Conservation (phyloP, 805 yeast genomes). For the Pichia deserticola region DNA sequence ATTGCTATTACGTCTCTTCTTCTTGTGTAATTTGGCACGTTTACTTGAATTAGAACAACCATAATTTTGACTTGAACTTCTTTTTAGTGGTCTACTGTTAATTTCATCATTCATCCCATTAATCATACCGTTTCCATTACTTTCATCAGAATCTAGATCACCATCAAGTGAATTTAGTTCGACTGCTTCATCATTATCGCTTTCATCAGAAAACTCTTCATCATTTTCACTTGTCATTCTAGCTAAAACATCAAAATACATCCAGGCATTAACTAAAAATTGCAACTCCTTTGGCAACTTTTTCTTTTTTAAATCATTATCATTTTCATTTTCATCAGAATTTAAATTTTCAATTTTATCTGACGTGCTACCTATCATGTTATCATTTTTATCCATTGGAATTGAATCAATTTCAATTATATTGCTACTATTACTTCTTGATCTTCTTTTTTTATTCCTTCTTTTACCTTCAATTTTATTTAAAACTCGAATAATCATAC, state of each 20-base stretch:
- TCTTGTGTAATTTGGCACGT: not conserved
- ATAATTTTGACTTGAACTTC: not conserved
- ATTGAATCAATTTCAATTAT: not conserved
- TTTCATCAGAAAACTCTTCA: slow-evolving; percentile 30
- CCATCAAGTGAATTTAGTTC: not conserved
- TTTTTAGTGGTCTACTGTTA: not conserved
- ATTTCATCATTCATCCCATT: not conserved
- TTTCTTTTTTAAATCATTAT: slow-evolving; percentile 3
- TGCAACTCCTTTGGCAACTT: slow-evolving; percentile 38
- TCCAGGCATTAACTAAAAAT: slow-evolving; percentile 56
- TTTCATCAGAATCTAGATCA: not conserved
- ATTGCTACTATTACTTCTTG: not conserved
- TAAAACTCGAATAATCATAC: slow-evolving; percentile 46
- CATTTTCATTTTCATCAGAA: slow-evolving; percentile 5
- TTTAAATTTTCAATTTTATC: not conserved
- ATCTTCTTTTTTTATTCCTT: slow-evolving; percentile 11
- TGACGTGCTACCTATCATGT: not conserved
- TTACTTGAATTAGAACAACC: too few species aligned
- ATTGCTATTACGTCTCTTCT: slow-evolving; percentile 6
- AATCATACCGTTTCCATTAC: not conserved
- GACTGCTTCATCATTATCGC: not conserved
- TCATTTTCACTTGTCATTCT: slow-evolving; percentile 47
- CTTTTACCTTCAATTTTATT: slow-evolving; percentile 16
- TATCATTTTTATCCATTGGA: not conserved
- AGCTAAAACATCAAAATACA: slow-evolving; percentile 60